These are phyloP conservation scores for Wolfiporia cocos DNA, from an alignment of 1,284 basidiomycete species.

Conservation along the genomic window DNA sequence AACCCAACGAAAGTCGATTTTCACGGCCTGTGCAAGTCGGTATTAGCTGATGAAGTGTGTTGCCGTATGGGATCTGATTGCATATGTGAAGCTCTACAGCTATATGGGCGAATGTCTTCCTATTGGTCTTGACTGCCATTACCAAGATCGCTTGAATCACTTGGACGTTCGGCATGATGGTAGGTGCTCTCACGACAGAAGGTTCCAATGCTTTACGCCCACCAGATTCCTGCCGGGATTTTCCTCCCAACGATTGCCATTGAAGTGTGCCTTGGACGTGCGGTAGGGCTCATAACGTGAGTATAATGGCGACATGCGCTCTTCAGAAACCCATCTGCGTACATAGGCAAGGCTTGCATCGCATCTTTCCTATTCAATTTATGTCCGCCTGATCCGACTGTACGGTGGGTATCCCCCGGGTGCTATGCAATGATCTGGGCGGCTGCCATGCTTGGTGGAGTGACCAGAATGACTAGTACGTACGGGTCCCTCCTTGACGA, in stretches of 20 bases:
- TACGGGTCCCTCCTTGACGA: not conserved
- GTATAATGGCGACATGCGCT: too few relatives aligned
- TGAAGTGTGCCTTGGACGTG: constrained; percentile 64
- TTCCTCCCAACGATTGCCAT: constrained; percentile 72
- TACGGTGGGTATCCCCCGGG: constrained; percentile 69
- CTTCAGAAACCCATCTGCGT: too few relatives aligned
- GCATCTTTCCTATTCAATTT: constrained; percentile 61
- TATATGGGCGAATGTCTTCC: constrained; percentile 59
- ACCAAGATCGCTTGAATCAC: constrained; percentile 60
- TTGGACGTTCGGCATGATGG: constrained; percentile 77
- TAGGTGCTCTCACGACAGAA: too few relatives aligned
- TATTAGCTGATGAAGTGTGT: not conserved
- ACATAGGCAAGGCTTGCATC: constrained; percentile 59
- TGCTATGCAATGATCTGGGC: constrained; percentile 84
- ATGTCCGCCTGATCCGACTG: constrained; percentile 63
- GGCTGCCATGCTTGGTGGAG: constrained; percentile 75
- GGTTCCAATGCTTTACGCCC: too few relatives aligned
- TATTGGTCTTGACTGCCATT: constrained; percentile 53
- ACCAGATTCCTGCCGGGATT: constrained; percentile 70
- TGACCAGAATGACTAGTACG: constrained; percentile 76
- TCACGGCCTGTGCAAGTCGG: constrained; percentile 69
- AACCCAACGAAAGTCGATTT: constrained; percentile 59
- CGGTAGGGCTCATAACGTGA: constrained; percentile 62
- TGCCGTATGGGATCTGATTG: not conserved
- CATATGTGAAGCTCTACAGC: constrained; percentile 44